These are phyloP conservation scores for Colletotrichum euphorbiae DNA, from an alignment of 2,329 filamentous ascomycete genomes.

Conservation along the genomic window DNA sequence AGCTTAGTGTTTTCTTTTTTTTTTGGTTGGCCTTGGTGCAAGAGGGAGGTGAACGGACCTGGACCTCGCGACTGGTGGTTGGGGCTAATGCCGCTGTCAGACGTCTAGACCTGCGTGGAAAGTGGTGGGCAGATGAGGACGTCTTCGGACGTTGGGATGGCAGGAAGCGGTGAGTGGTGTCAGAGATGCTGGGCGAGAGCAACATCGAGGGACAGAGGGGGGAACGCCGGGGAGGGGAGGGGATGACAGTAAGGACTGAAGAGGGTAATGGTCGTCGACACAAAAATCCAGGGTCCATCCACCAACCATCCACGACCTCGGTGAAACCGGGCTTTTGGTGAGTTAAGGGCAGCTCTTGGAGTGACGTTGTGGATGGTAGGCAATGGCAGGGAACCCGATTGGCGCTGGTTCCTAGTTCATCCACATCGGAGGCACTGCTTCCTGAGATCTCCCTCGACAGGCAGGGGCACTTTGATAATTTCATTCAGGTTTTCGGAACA, in stretches of 20 bases:
- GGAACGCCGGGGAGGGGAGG: too few relatives aligned
- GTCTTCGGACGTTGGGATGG: background rate
- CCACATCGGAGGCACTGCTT: constrained; percentile 12
- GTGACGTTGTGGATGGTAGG: constrained; percentile 25
- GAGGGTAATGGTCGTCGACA: background rate
- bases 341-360: constrained; percentile 1
- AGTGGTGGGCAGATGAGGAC: background rate
- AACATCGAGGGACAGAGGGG: background rate
- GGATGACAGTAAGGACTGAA: background rate
- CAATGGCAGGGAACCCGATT: constrained; percentile 34
- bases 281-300: constrained; percentile 28
- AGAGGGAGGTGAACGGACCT: constrained; percentile 10
- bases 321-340: constrained; percentile 9
- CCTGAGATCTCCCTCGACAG: background rate
- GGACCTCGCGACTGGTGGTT: constrained; percentile 19
- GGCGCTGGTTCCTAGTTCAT: constrained; percentile 14
- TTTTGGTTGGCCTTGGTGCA: background rate
- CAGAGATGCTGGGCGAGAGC: background rate
- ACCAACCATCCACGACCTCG: constrained; percentile 21
- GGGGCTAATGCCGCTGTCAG: constrained; percentile 36
- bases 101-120: constrained; percentile 23
- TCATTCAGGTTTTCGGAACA: background rate
- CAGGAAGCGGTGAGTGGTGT: constrained; percentile 26
- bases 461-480: background rate
- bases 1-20: background rate